Percentiles rank a stretch among this genome's conserved stretches.
These are phyloP conservation scores for Euphorbia tirucalli DNA, from an alignment of 345 rosid species.

Conservation along the genomic window DNA sequence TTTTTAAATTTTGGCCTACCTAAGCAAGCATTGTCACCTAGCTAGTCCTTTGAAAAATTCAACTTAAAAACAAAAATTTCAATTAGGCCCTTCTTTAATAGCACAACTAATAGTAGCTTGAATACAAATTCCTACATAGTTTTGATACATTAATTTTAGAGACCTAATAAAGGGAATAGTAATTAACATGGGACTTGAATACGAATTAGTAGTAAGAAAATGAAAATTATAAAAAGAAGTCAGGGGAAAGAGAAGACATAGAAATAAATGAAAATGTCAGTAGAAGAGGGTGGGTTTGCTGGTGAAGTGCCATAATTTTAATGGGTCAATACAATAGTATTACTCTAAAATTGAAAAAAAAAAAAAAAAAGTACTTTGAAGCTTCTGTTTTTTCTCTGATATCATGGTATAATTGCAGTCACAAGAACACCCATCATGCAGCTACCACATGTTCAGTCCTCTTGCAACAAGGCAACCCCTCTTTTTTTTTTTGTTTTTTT, in stretches of 20 bases:
- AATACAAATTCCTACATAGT: no score
- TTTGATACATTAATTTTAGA: background rate
- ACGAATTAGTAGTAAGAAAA: no score
- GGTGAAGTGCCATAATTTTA: slow-evolving; percentile 26
- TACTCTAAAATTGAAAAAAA: no score
- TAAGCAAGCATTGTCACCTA: no score
- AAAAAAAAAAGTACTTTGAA: slow-evolving; percentile 10
- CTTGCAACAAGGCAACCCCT: background rate
- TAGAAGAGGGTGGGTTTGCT: slow-evolving; percentile 21
- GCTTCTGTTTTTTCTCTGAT: slow-evolving; percentile 4
- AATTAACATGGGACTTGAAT: background rate
- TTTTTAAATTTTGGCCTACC: background rate
- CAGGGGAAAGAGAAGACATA: slow-evolving; percentile 14
- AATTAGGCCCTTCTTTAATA: background rate
- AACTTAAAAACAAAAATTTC: no score
- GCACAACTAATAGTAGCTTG: background rate
- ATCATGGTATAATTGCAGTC: slow-evolving; percentile 30
- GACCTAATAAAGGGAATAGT: slow-evolving; percentile 1
- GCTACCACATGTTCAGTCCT: background rate
- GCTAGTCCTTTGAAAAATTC: no score
- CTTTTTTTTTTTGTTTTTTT: background rate
- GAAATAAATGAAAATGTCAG: slow-evolving; percentile 35
- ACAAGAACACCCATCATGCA: slow-evolving; percentile 26
- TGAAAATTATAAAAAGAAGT: no score
- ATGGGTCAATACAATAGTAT: slow-evolving; percentile 2